Percentiles rank a stretch among this genome's conserved stretches.
Evolutionary conservation across 2,329 filamentous ascomycete species (phyloP).

Genomic region (Ramularia collo-cygni): DNA sequence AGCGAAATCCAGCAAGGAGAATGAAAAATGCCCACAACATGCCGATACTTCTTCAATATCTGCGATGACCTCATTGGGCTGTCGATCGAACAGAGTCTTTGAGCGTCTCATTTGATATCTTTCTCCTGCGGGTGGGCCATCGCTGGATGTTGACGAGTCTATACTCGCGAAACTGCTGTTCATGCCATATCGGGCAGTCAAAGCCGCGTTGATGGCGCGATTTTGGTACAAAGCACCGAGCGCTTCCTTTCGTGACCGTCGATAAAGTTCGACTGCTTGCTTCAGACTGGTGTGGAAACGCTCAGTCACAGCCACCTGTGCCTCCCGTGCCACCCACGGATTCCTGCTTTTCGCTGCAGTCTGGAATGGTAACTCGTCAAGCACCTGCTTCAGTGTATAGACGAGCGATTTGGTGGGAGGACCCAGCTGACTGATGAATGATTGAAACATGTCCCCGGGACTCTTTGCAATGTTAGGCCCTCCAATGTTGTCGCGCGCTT

Average conservation of each 20-base stretch:
- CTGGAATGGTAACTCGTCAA: constrained; percentile 75
- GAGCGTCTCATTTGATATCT: constrained; percentile 8
- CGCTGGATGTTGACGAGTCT: constrained; percentile 21
- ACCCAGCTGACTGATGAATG: constrained; percentile 82
- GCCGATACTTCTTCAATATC: constrained; percentile 96
- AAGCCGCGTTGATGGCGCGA: constrained; percentile 57
- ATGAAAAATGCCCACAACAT: constrained; percentile 96
- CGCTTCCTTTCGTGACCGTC: constrained; percentile 65
- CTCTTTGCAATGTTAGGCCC: constrained; percentile 15
- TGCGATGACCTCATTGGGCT: constrained; percentile 62
- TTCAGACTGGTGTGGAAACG: constrained; percentile 73
- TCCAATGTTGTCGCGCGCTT: constrained; percentile 1
- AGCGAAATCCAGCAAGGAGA: constrained; percentile 81
- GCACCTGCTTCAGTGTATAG: constrained; percentile 79
- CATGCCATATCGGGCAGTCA: constrained; percentile 54
- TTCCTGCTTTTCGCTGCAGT: constrained; percentile 23
- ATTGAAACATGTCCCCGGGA: constrained; percentile 77
- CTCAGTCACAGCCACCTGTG: constrained; percentile 64
- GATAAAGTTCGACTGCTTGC: constrained; percentile 75
- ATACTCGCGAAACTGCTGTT: constrained; percentile 24
- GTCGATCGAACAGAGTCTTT: constrained; percentile 16
- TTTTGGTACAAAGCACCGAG: constrained; percentile 73
- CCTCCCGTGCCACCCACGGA: constrained; percentile 43
- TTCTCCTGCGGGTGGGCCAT: constrained; percentile 36
- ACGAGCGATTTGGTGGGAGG: constrained; percentile 96